phyloP scores from a whole-genome alignment of 345 rosid genomes.

The Xanthoceras sorbifolium region DNA sequence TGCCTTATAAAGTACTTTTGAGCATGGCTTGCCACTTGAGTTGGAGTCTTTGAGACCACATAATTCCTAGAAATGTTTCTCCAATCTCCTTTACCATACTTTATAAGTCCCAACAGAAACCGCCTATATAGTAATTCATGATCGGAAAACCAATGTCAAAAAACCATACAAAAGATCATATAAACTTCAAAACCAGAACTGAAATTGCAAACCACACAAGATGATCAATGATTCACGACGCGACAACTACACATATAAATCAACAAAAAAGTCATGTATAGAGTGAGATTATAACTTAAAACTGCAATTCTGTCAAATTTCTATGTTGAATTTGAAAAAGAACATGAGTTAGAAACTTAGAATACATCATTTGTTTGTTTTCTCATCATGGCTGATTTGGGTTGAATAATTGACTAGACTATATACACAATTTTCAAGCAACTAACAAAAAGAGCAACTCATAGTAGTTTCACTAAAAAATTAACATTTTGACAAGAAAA shows the following conservation, averaged over 20 bases:
- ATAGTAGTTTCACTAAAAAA: background rate
- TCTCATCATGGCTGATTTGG: background rate
- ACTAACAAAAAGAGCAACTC: background rate
- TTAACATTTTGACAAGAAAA: background rate
- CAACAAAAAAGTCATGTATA: background rate
- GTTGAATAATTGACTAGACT: background rate
- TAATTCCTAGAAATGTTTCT: constrained; percentile 87
- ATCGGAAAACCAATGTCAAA: constrained; percentile 23
- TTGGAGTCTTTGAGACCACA: constrained; percentile 86
- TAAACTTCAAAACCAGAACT: background rate
- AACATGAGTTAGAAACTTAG: background rate
- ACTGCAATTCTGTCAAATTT: background rate
- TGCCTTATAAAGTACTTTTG: constrained; percentile 96
- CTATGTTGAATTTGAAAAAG: background rate
- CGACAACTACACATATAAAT: background rate
- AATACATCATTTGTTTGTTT: background rate
- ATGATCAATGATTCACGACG: background rate
- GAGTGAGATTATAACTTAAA: background rate
- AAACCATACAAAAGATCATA: background rate
- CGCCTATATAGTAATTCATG: constrained; percentile 45
- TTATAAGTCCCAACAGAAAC: constrained; percentile 77
- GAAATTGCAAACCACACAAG: background rate
- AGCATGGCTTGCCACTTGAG: constrained; percentile 99
- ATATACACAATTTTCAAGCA: background rate
- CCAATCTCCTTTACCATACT: constrained; percentile 98